Conservation (phyloP, 2,329 filamentous ascomycete genomes). For the Septoria linicola region DNA sequence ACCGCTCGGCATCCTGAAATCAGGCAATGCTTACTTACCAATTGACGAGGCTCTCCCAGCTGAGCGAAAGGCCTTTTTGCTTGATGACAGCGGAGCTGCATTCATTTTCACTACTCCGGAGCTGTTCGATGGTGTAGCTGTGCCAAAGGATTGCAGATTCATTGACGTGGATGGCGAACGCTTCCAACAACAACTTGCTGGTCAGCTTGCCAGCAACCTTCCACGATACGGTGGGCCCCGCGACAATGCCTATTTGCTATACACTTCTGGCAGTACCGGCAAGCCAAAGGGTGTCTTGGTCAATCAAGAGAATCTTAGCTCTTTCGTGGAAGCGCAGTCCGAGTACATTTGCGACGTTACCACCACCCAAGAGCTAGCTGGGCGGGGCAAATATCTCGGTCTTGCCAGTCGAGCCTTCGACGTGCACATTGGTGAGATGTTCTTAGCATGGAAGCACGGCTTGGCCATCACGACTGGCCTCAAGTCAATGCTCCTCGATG, state of each 20-base stretch:
- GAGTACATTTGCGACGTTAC: slow-evolving; percentile 19
- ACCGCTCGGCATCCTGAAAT: slow-evolving; percentile 17
- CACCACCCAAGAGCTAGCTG: slow-evolving; percentile 12
- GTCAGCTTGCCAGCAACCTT: not conserved
- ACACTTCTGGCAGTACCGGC: slow-evolving; percentile 58
- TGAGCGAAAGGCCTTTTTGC: slow-evolving; percentile 15
- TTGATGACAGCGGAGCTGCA: slow-evolving; percentile 15
- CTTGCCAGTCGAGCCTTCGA: slow-evolving; percentile 23
- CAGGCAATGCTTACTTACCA: slow-evolving; percentile 18
- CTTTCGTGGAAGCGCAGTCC: slow-evolving; percentile 18
- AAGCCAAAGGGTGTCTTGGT: slow-evolving; percentile 49
- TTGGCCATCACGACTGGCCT: slow-evolving; percentile 14
- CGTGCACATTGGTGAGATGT: slow-evolving; percentile 20
- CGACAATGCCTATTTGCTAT: slow-evolving; percentile 62
- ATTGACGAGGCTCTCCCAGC: slow-evolving; percentile 21
- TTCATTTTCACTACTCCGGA: slow-evolving; percentile 17
- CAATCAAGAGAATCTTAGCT: slow-evolving; percentile 65
- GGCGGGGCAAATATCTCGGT: slow-evolving; percentile 18
- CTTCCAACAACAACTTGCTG: slow-evolving; percentile 2
- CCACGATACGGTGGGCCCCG: not conserved
- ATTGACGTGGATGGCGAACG: slow-evolving; percentile 7
- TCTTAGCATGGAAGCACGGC: slow-evolving; percentile 20
- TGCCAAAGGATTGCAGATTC: not conserved
- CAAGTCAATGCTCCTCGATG: slow-evolving; percentile 19
- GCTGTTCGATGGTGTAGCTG: slow-evolving; percentile 11